phyloP scores from a whole-genome alignment of 169 alveolate genomes.

The Hepatocystis sp. region DNA sequence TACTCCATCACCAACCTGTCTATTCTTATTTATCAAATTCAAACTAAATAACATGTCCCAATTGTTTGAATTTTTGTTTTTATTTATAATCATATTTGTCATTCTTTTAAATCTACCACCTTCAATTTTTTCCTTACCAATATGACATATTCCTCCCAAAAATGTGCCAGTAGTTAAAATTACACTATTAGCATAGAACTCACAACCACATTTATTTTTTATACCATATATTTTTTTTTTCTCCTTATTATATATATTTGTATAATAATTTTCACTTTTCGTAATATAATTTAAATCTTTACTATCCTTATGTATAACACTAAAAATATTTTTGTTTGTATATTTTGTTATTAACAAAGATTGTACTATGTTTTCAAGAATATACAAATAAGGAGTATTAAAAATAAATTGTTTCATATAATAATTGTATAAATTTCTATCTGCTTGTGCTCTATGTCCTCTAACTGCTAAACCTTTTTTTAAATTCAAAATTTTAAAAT shows the following conservation, averaged over 20 bases:
- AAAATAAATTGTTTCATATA: constrained; percentile 78
- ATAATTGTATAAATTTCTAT: constrained; percentile 88
- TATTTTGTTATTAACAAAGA: constrained; percentile 72
- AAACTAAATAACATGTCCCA: too few relatives aligned
- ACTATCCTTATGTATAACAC: too few relatives aligned
- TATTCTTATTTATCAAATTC: too few relatives aligned
- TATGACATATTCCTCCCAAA: constrained; percentile 90
- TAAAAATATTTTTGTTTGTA: too few relatives aligned
- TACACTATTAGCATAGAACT: constrained; percentile 76
- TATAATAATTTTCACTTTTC: too few relatives aligned
- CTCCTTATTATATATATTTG: too few relatives aligned
- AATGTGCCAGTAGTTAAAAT: constrained; percentile 94
- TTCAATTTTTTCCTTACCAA: constrained; percentile 83
- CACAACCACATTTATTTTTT: constrained; percentile 78
- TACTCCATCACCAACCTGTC: too few relatives aligned
- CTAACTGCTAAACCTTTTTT: constrained; percentile 94
- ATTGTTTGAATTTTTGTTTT: too few relatives aligned
- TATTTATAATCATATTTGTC: too few relatives aligned
- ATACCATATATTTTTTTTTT: constrained; percentile 78
- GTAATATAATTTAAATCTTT: too few relatives aligned
- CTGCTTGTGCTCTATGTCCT: constrained; percentile 94
- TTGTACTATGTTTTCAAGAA: constrained; percentile 80
- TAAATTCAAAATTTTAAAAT: constrained; percentile 90
- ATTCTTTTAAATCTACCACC: constrained; percentile 53
- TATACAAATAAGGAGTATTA: constrained; percentile 8